These are phyloP conservation scores for Pseudogymnoascus sp. DNA, from an alignment of 2,329 filamentous ascomycete genomes.

Conservation along the genomic window DNA sequence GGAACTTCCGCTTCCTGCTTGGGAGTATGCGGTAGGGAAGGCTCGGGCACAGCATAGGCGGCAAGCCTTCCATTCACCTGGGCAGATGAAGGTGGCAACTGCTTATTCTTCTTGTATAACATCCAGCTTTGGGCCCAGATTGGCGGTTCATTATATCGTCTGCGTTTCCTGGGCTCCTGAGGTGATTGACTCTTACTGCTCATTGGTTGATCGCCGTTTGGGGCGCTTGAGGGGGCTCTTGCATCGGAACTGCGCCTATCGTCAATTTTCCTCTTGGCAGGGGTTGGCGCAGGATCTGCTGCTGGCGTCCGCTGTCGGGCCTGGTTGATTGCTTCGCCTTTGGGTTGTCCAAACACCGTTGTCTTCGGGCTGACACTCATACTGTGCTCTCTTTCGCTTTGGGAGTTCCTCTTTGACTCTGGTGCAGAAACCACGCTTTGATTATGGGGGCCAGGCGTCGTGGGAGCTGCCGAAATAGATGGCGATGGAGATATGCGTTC, in stretches of 20 bases:
- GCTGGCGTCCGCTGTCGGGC: slow-evolving; percentile 25
- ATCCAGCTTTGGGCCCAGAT: slow-evolving; percentile 33
- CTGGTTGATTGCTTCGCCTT: slow-evolving; percentile 15
- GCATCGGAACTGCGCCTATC: slow-evolving; percentile 27
- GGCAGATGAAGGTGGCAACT: slow-evolving; percentile 22
- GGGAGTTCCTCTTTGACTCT: slow-evolving; percentile 36
- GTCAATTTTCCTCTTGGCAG: slow-evolving; percentile 42
- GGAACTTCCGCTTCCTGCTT: slow-evolving; percentile 12
- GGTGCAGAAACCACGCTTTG: slow-evolving; percentile 37
- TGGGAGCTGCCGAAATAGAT: slow-evolving; percentile 33
- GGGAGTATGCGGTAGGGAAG: slow-evolving; percentile 3
- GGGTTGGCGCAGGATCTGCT: slow-evolving; percentile 30
- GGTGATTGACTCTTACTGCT: slow-evolving; percentile 1
- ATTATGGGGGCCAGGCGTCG: slow-evolving; percentile 38
- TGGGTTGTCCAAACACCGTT: slow-evolving; percentile 32
- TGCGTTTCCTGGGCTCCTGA: neutral
- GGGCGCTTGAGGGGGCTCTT: slow-evolving; percentile 22
- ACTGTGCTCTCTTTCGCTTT: slow-evolving; percentile 59
- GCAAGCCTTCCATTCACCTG: neutral
- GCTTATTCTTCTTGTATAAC: slow-evolving; percentile 8
- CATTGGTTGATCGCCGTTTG: neutral
- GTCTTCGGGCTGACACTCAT: slow-evolving; percentile 75
- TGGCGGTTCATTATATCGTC: slow-evolving; percentile 41
- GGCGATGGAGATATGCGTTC: slow-evolving; percentile 30
- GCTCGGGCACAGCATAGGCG: slow-evolving; percentile 13